A percentile compares a stretch with the other conserved stretches of the same genome.
phyloP scores from a whole-genome alignment of 2,329 filamentous ascomycete genomes.

The Lanzia echinophila region DNA sequence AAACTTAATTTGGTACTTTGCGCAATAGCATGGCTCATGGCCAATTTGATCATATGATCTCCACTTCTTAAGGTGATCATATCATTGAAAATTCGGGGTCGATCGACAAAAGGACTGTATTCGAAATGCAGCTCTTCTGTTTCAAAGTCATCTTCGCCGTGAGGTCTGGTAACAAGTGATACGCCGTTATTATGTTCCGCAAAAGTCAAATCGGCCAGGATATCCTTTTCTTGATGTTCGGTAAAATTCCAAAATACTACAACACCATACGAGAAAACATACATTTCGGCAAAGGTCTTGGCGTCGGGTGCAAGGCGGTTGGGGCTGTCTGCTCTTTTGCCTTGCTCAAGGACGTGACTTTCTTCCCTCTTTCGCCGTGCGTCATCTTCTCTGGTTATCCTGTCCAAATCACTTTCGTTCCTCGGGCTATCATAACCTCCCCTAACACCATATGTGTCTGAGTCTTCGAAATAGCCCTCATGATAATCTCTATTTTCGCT shows the following conservation, averaged over 20 bases:
- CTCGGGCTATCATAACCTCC: constrained; percentile 39
- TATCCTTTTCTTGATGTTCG: constrained; percentile 91
- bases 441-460: constrained; percentile 46
- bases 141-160: constrained; percentile 87
- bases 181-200: constrained; percentile 59
- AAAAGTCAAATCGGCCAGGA: constrained; percentile 90
- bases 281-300: constrained; percentile 86
- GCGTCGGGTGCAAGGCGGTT: constrained; percentile 61
- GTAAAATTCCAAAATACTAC: constrained; percentile 99
- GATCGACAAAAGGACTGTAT: constrained; percentile 78
- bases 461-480: constrained; percentile 82
- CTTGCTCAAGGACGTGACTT: constrained; percentile 29
- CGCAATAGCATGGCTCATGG: constrained; percentile 94
- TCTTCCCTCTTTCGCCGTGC: constrained; percentile 32
- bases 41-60: constrained; percentile 98
- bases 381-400: constrained; percentile 26
- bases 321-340: constrained; percentile 42
- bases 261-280: constrained; percentile 94
- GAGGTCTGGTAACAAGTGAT: constrained; percentile 68
- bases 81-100: constrained; percentile 93
- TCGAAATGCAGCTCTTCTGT: constrained; percentile 99
- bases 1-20: constrained; percentile 95
- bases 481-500: constrained; percentile 86
- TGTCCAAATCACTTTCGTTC: constrained; percentile 33
- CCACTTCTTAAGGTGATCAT: constrained; percentile 95